Evolutionary conservation across 2,329 filamentous ascomycete species (phyloP).

Genomic region (Amesomyces nigricolor): DNA sequence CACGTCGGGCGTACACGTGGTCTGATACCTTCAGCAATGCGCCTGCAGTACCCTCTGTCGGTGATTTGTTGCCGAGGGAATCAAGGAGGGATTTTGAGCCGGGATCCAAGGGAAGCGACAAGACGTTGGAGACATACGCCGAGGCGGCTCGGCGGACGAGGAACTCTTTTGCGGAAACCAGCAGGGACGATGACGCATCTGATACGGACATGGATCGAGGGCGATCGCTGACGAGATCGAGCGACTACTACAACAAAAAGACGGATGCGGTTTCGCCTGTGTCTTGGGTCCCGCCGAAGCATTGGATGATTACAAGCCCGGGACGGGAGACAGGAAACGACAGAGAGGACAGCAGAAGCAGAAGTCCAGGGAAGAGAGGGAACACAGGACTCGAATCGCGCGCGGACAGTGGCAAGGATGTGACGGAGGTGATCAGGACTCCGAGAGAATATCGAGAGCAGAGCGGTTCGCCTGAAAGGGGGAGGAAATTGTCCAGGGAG

Average conservation of each 20-base stretch:
- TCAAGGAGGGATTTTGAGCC: background rate
- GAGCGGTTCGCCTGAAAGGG: background rate
- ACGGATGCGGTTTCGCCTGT: background rate
- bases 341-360: too few relatives aligned
- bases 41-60: conserved; percentile 14
- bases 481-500: background rate
- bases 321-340: background rate
- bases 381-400: conserved; percentile 12
- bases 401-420: conserved; percentile 22
- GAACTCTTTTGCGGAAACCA: background rate
- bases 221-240: background rate
- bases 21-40: conserved; percentile 15
- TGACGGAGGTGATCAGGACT: conserved; percentile 13
- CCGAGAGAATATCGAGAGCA: background rate
- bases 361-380: background rate
- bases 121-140: conserved; percentile 6
- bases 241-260: background rate
- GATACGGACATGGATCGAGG: background rate
- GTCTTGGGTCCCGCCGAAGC: background rate
- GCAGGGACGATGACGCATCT: background rate
- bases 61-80: conserved; percentile 10
- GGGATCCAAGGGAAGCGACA: background rate
- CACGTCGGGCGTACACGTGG: conserved; percentile 19
- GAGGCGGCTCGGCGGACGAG: background rate
- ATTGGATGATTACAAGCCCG: background rate